These are phyloP conservation scores for Mycena vitilis DNA, from an alignment of 768 basidiomycete species.

Conservation along the genomic window DNA sequence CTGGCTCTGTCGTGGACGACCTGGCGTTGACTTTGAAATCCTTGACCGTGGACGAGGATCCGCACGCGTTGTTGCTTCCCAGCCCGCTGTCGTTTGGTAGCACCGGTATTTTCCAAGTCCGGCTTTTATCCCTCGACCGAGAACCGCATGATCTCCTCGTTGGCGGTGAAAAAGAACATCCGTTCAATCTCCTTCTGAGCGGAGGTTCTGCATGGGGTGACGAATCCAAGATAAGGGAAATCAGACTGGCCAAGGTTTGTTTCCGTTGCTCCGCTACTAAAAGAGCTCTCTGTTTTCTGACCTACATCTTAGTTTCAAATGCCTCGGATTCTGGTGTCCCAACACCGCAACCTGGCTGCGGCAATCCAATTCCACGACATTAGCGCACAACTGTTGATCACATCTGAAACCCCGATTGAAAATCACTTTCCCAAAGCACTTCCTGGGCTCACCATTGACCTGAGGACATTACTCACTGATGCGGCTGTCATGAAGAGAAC, in stretches of 20 bases:
- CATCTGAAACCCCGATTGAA: conserved; percentile 59
- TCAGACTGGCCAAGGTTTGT: conserved; percentile 67
- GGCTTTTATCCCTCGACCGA: conserved; percentile 59
- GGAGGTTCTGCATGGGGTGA: conserved; percentile 74
- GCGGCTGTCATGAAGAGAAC: conserved; percentile 48
- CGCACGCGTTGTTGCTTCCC: conserved; percentile 50
- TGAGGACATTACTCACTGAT: conserved; percentile 63
- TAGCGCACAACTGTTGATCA: conserved; percentile 73
- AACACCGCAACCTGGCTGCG: conserved; percentile 66
- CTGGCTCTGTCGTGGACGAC: conserved; percentile 49
- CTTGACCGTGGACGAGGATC: conserved; percentile 52
- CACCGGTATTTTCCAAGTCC: conserved; percentile 54
- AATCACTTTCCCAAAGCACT: conserved; percentile 76
- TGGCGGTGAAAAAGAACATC: conserved; percentile 33
- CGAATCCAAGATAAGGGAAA: conserved; percentile 57
- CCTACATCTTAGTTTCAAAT: conserved; percentile 62
- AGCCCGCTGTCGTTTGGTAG: conserved; percentile 50
- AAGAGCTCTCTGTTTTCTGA: conserved; percentile 3
- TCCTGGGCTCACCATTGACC: conserved; percentile 69
- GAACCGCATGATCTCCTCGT: conserved; percentile 59
- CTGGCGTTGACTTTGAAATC: conserved; percentile 55
- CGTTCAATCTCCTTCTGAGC: conserved; percentile 50
- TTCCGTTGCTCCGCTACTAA: conserved; percentile 25
- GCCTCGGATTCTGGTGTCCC: conserved; percentile 72
- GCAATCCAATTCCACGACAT: conserved; percentile 77